Evolutionary conservation across 495 filamentous ascomycete genomes (phyloP).

Genomic region (Penicillium soppii): DNA sequence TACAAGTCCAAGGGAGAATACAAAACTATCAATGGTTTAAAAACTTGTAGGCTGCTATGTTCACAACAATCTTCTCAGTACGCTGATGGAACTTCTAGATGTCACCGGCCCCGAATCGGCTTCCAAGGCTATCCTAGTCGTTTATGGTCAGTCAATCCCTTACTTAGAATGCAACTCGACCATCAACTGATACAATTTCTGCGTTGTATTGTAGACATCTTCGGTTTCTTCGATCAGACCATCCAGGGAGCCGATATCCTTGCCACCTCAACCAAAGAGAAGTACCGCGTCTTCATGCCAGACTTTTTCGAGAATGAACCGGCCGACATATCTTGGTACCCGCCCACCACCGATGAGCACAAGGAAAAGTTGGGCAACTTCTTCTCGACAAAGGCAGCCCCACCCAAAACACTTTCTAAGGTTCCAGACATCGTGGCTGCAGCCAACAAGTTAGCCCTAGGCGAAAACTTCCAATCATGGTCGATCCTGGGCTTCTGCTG

Average conservation of each 20-base stretch:
- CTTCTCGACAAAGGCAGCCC: conserved; percentile 68
- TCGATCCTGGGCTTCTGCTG: conserved; percentile 93
- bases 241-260: conserved; percentile 59
- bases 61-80: neutral
- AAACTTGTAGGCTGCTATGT: conserved; percentile 51
- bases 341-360: conserved; percentile 80
- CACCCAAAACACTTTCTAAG: conserved; percentile 59
- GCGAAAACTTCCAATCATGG: conserved; percentile 64
- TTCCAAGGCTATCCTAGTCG: conserved; percentile 51
- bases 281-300: conserved; percentile 59
- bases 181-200: neutral
- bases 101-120: conserved; percentile 52
- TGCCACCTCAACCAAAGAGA: conserved; percentile 43
- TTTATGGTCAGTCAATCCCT: conserved; percentile 41
- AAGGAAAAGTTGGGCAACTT: conserved; percentile 70
- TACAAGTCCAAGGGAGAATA: conserved; percentile 63
- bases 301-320: conserved; percentile 56
- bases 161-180: neutral
- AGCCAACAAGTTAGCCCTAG: conserved; percentile 46
- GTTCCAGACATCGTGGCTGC: conserved; percentile 61
- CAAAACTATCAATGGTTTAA: conserved; percentile 58
- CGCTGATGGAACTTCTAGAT: conserved; percentile 33
- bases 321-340: conserved; percentile 56
- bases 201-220: conserved; percentile 53
- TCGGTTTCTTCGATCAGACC: conserved; percentile 56